phyloP scores from a whole-genome alignment of 495 filamentous ascomycete species.

The Penicillium macrosclerotiorum region DNA sequence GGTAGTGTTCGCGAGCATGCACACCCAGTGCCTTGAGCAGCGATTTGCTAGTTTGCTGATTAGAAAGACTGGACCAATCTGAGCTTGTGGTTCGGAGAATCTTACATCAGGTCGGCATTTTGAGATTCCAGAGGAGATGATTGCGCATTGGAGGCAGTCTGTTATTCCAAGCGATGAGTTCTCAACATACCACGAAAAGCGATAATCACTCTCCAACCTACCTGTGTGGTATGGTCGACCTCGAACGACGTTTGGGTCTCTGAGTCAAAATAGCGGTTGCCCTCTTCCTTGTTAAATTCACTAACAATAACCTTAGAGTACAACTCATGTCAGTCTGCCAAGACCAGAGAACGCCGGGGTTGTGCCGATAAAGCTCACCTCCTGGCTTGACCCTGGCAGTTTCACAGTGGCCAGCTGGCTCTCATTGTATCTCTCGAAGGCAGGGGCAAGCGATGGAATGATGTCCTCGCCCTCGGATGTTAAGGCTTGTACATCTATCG shows the following conservation, averaged over 20 bases:
- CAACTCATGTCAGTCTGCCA: conserved; percentile 15
- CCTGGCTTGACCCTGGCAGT: conserved; percentile 79
- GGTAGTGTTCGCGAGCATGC: conserved; percentile 90
- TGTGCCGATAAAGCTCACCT: conserved; percentile 57
- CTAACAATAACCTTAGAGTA: conserved; percentile 73
- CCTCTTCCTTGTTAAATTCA: conserved; percentile 74
- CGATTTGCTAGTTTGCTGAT: conserved; percentile 47
- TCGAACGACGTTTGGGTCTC: conserved; percentile 81
- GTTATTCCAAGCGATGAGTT: conserved; percentile 6
- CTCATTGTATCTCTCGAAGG: conserved; percentile 94
- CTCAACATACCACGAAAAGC: neutral
- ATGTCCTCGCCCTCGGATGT: conserved; percentile 68
- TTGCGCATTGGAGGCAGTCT: conserved; percentile 84
- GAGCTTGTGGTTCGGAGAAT: neutral
- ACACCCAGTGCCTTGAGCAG: conserved; percentile 71
- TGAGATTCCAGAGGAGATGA: conserved; percentile 76
- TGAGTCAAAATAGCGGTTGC: conserved; percentile 82
- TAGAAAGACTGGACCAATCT: neutral
- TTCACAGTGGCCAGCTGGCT: conserved; percentile 86
- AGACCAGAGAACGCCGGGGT: too few species aligned
- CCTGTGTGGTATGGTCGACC: conserved; percentile 83
- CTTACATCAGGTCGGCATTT: conserved; percentile 77
- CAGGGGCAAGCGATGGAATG: conserved; percentile 68
- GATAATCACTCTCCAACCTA: conserved; percentile 19
- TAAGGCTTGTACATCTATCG: conserved; percentile 81